Base-by-base conservation (phyloP, 2,329 filamentous ascomycete genomes). In the Colletotrichum spinosum region DNA sequence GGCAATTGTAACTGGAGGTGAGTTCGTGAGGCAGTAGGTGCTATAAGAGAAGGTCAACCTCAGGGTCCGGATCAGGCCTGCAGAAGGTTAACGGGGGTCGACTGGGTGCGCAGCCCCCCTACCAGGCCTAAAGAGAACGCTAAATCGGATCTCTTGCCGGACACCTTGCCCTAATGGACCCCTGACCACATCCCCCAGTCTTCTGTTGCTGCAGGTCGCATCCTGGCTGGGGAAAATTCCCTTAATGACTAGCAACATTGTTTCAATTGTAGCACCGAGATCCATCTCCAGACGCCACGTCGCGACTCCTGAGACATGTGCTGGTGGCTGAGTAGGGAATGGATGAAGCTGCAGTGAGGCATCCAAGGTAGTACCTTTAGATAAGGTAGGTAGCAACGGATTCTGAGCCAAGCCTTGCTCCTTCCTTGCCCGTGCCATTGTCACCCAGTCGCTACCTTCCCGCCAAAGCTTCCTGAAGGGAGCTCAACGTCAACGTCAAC, bases 251-350 rank as follows among this genome's bases (percentile, higher is more conserved):
- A 17, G 41, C 38, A 41, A 38, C 45, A 49, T 49, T 17, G 46
- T 51, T 13, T 35, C 25, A 17, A 33, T 46, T 52, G 33, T 52
- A 10, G 25, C 41, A 49, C 9, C 25, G 15, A 52, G 51, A 45
- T 44, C 56, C 44, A 45, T 38, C 37, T 55, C 17, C 35, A 41
- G 17, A 57, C 61, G 57, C 38, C 52, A 52, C 45, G 35, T 50
- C 35, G 52, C 57, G 59, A 45, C 52, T 65, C 15, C 52, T 57
- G 62, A 60, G 38, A 65, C 61, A 48, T 11, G 13, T 25, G 25
- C 25, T 25, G n/a, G 46, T 41, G 39, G 35, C 39, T 46, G 33
- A 34, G 35, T 11, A 37, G n/a, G 15, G 37, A 12, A 15, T n/a
- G 25, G 5, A 13, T 39, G 12, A 51, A 41, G 61, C 39, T 46